Percentiles rank a stretch among this genome's conserved stretches.
phyloP scores from a whole-genome alignment of 139 green algal genomes.

The Gonium pectorale region DNA sequence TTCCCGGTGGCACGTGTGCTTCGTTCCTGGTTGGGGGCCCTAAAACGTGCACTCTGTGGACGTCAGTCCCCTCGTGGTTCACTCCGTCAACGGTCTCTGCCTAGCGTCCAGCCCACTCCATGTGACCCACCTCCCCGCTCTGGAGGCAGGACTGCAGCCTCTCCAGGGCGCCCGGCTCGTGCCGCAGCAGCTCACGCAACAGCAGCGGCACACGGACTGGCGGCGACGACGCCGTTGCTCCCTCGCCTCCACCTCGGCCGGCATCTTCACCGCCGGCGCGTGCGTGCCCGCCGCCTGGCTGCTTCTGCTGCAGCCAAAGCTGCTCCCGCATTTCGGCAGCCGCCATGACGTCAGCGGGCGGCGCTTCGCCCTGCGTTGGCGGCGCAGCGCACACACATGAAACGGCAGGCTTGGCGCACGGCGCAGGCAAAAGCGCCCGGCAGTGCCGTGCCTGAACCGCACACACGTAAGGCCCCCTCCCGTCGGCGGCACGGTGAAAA shows the following conservation, averaged over 20 bases:
- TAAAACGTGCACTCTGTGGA: too few relatives aligned
- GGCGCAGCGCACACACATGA: not conserved
- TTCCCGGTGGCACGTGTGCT: too few relatives aligned
- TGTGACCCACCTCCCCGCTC: conserved; percentile 19
- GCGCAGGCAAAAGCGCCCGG: too few relatives aligned
- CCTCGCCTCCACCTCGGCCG: not conserved
- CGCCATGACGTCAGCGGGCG: not conserved
- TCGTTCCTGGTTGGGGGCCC: too few relatives aligned
- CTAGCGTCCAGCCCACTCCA: not conserved
- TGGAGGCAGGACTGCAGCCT: conserved; percentile 18
- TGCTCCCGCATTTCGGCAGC: conserved; percentile 3
- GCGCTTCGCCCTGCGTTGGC: conserved; percentile 15
- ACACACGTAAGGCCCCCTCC: not conserved
- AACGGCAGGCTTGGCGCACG: not conserved
- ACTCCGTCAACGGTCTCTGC: too few relatives aligned
- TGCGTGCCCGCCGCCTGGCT: not conserved
- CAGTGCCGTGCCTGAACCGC: not conserved
- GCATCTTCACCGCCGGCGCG: not conserved
- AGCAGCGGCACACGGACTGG: conserved; percentile 16
- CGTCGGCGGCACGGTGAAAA: not conserved
- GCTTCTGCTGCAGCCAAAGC: not conserved
- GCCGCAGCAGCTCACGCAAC: conserved; percentile 9
- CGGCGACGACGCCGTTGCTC: not conserved
- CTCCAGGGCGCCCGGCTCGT: conserved; percentile 32
- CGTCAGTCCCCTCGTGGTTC: too few relatives aligned